phyloP scores from a whole-genome alignment of 495 filamentous ascomycete genomes.

The Podospora pseudoanserina region DNA sequence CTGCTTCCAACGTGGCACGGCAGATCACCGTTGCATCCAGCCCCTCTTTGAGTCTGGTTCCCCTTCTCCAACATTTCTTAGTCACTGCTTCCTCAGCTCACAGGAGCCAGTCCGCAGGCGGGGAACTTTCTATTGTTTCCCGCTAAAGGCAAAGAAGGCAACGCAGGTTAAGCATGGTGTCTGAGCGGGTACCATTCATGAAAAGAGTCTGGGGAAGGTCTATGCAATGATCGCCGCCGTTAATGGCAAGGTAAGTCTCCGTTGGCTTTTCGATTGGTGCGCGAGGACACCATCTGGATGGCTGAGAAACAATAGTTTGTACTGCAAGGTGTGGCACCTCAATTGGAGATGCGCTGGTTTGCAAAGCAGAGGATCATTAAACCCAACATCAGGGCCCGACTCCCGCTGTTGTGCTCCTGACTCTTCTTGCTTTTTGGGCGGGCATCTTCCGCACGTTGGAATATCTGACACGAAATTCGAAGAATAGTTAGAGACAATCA shows the following conservation, averaged over 20 bases:
- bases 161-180: not conserved
- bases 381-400: not conserved
- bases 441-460: not conserved
- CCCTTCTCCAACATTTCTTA: not conserved
- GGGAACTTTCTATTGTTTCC: not conserved
- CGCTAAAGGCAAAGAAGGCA: not conserved
- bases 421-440: not conserved
- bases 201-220: not conserved
- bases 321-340: not conserved
- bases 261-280: not conserved
- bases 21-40: slow-evolving; percentile 1
- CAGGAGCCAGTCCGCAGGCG: not conserved
- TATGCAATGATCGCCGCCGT: not conserved
- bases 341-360: not conserved
- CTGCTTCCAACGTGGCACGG: slow-evolving; percentile 1
- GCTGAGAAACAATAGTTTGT: not conserved
- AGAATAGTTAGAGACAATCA: not conserved
- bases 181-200: not conserved
- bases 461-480: not conserved
- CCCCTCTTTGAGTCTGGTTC: not conserved
- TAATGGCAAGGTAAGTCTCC: not conserved
- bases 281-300: not conserved
- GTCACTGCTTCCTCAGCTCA: not conserved
- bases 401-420: not conserved
- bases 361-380: not conserved